A percentile compares a stretch with the other conserved stretches of the same genome.
phyloP scores from a whole-genome alignment of 306 rosid genomes.

The Vigna radiata region DNA sequence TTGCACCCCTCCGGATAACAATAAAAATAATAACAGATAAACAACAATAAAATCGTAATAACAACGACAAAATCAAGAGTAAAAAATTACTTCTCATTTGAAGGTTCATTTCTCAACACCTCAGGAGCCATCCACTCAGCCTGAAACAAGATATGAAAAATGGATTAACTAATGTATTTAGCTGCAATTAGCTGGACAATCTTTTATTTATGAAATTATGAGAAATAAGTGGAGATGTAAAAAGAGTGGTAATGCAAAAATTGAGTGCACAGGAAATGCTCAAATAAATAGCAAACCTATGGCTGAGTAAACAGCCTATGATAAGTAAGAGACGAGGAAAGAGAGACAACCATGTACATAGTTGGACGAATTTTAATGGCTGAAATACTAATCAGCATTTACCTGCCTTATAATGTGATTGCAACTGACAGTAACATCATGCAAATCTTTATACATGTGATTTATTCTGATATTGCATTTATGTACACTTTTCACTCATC shows the following conservation, averaged over 20 bases:
- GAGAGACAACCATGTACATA: neutral
- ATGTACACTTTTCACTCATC: neutral
- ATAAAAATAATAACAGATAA: neutral
- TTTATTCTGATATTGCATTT: neutral
- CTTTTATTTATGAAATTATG: neutral
- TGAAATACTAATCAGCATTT: slow-evolving; percentile 1
- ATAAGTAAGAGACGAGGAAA: neutral
- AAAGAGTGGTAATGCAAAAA: too few species aligned
- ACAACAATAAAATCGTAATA: neutral
- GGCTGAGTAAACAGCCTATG: neutral
- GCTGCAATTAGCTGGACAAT: slow-evolving; percentile 13
- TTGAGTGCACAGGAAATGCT: neutral
- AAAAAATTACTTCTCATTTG: slow-evolving; percentile 83
- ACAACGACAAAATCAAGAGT: slow-evolving; percentile 7
- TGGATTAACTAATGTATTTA: slow-evolving; percentile 41
- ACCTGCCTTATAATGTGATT: neutral
- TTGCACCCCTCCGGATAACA: neutral
- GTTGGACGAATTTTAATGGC: neutral
- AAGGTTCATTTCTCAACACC: slow-evolving; percentile 94
- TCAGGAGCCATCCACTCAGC: slow-evolving; percentile 99
- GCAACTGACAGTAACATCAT: too few species aligned
- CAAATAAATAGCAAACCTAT: slow-evolving; percentile 21
- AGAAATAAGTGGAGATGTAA: neutral
- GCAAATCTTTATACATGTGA: neutral
- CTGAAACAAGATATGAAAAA: slow-evolving; percentile 58